A percentile compares a stretch with the other conserved stretches of the same genome.
Evolutionary conservation across 176 grass and related monocot genomes (phyloP).

Genomic region (Oryza rufipogon): DNA sequence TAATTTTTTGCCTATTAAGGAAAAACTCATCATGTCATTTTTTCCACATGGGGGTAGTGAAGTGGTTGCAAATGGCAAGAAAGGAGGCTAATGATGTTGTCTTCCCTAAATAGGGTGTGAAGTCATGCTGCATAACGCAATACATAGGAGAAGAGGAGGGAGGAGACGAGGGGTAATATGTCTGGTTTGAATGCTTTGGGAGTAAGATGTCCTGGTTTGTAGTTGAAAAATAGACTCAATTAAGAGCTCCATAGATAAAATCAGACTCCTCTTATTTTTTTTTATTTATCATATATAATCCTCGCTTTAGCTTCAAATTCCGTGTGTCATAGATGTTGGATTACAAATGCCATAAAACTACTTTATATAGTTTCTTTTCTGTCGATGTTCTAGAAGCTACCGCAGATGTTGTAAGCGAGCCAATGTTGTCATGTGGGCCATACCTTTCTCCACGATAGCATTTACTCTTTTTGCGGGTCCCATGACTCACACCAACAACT

Average conservation of each 20-base stretch:
- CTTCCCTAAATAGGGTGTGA: neutral
- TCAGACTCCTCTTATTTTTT: neutral
- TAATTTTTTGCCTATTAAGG: too few relatives aligned
- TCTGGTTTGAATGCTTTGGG: too few relatives aligned
- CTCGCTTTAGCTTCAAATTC: neutral
- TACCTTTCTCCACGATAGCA: neutral
- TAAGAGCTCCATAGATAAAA: neutral
- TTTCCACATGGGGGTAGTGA: neutral
- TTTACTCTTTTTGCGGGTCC: neutral
- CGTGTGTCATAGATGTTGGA: neutral
- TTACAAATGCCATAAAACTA: neutral
- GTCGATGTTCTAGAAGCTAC: slow-evolving; percentile 2
- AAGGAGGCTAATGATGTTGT: neutral
- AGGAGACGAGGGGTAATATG: too few relatives aligned
- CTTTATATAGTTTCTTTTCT: neutral
- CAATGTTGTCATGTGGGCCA: neutral
- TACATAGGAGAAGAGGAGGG: neutral
- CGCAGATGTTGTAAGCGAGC: neutral
- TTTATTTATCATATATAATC: neutral
- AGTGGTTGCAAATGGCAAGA: neutral
- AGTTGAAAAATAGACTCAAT: neutral
- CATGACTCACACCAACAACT: neutral
- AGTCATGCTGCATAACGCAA: neutral
- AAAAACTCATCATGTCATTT: neutral
- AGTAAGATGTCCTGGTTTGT: too few relatives aligned